These are phyloP conservation scores for Xylaria cubensis DNA, from an alignment of 495 filamentous ascomycete species.

Conservation along the genomic window DNA sequence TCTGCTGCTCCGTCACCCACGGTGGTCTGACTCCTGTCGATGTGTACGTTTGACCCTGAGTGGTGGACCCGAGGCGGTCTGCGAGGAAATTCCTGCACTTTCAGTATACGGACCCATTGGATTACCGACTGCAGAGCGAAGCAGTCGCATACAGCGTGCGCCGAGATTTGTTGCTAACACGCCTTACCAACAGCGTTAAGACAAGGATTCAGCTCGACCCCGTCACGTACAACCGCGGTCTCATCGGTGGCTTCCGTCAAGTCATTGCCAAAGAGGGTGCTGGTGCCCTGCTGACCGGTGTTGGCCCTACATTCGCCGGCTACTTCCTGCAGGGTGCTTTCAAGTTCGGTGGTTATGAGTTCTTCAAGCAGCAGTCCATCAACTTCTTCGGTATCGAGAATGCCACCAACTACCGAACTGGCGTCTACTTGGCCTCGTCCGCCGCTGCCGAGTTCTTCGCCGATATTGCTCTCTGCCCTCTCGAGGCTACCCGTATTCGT, in stretches of 20 bases:
- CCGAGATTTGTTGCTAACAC: constrained; percentile 29
- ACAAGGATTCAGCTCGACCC: constrained; percentile 94
- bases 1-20: constrained; percentile 95
- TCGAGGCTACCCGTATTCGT: constrained; percentile 94
- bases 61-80: background rate
- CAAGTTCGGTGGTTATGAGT: constrained; percentile 95
- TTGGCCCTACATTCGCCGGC: constrained; percentile 85
- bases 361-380: constrained; percentile 94
- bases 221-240: constrained; percentile 84
- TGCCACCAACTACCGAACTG: constrained; percentile 84
- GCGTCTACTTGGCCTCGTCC: constrained; percentile 86
- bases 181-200: constrained; percentile 73
- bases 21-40: constrained; percentile 91
- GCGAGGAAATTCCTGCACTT: background rate
- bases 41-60: constrained; percentile 74
- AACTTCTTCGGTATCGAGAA: constrained; percentile 80
- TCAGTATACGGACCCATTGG: constrained; percentile 18
- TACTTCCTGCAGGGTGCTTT: constrained; percentile 95
- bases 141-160: background rate
- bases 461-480: constrained; percentile 91
- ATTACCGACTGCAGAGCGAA: background rate
- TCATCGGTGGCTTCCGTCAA: constrained; percentile 86
- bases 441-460: constrained; percentile 90
- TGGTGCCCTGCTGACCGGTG: constrained; percentile 85
- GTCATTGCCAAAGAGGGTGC: constrained; percentile 85